Conservation (phyloP, 768 basidiomycete genomes). For the Leccinum sublutescens region DNA sequence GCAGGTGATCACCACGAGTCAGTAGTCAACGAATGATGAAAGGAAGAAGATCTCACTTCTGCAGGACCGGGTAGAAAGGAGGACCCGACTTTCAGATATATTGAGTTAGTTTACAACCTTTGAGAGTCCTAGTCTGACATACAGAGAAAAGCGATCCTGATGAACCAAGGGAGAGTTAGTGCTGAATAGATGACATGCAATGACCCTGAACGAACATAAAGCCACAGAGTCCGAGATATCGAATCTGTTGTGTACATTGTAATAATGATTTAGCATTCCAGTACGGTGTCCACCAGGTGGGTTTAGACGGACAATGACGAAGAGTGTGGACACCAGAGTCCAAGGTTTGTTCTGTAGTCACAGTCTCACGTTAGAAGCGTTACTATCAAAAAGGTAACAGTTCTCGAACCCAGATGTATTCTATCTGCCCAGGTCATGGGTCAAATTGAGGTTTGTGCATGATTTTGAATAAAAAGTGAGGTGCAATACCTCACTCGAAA, state of each 20-base stretch:
- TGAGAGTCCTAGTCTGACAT: background rate
- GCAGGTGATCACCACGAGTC: background rate
- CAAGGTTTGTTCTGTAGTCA: slow-evolving; percentile 2
- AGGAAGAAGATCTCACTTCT: background rate
- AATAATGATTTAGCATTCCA: background rate
- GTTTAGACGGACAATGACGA: slow-evolving; percentile 7
- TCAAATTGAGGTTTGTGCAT: background rate
- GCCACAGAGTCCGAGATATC: no score
- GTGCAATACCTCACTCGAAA: slow-evolving; percentile 8
- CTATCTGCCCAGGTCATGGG: background rate
- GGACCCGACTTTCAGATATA: background rate
- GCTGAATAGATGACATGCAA: no score
- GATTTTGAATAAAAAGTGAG: background rate
- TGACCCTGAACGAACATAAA: no score
- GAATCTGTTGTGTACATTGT: no score
- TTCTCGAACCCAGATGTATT: slow-evolving; percentile 14
- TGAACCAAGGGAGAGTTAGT: background rate
- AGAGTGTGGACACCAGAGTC: slow-evolving; percentile 12
- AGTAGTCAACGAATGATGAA: background rate
- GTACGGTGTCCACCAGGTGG: no score
- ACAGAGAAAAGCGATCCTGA: background rate
- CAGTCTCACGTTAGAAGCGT: background rate
- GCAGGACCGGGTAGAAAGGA: slow-evolving; percentile 10
- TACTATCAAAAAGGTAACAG: no score
- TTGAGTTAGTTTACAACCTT: background rate